Base-by-base conservation (phyloP, 768 basidiomycete genomes). In the Cystobasidium ongulense region DNA sequence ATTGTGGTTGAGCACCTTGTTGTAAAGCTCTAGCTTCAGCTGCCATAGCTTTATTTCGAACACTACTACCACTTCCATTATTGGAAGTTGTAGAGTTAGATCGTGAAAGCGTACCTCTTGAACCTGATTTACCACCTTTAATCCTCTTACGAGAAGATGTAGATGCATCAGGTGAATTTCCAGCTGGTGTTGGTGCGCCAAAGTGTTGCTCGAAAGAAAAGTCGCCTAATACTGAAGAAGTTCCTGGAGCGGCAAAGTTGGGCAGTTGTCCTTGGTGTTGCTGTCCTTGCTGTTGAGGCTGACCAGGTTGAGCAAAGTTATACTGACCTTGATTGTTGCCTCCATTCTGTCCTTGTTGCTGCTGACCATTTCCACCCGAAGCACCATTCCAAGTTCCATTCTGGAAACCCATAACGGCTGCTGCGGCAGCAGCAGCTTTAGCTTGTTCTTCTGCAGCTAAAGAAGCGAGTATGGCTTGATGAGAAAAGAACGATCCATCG, bases 401-500 rank as follows among this genome's bases (percentile, higher is more conserved):
- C 57, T 59, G 57, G 57, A 59, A 59, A 59, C 57, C 57, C 57
- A 59, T 59, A 21, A 59, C 57, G 29, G 57, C 57, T 2, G 57
- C 57, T 21, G 63, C 63, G 4, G 63, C 63, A 46, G 63, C 63
- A 13, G 63, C 63, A 27, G 35, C 41, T 64, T 64, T 64, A 11
- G 63, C 63, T 21, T 64, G 35, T 46, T 64, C 50, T 23, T 71
- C 68, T 11, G 50, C 54, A 8, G 27, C 31, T 4, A 71, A 17
- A 7, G 68, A 71, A 21, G 68, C 68, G 13, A 71, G 50, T 4
- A 71, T 54, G 18, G 68, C 68, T 31, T 71, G 68, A 43, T 71
- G 68, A 52, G 68, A 59, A 35, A 71, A 71, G 68, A 71, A 71
- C 33, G 27, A 29, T 3, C 68, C 68, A 39, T 71, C 68, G 17